Percentiles rank a stretch among this genome's conserved stretches.
phyloP scores from a whole-genome alignment of 305 asterid genomes.

The Solanum hybrid region DNA sequence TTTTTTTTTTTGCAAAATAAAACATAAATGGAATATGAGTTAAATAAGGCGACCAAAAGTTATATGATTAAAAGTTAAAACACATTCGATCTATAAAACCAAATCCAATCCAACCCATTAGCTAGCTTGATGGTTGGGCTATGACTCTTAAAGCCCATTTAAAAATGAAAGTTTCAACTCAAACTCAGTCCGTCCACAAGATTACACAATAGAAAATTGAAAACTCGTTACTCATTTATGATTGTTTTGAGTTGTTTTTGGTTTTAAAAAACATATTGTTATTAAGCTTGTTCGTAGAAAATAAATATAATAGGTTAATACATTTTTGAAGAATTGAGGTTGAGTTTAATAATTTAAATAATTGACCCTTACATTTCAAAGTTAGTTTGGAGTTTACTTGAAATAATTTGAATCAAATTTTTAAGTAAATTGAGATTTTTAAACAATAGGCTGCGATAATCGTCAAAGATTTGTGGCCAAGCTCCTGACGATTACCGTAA shows the following conservation, averaged over 20 bases:
- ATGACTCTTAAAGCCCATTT: not conserved
- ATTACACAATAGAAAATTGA: not conserved
- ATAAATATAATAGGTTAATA: not conserved
- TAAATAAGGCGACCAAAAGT: not conserved
- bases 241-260: not conserved
- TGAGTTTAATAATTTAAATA: not conserved
- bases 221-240: not conserved
- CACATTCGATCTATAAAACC: not conserved
- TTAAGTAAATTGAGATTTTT: not conserved
- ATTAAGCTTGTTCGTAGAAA: not conserved
- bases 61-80: not conserved
- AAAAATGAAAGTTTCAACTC: not conserved
- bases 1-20: not conserved
- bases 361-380: not conserved
- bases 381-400: not conserved
- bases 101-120: not conserved
- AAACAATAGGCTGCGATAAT: accelerated
- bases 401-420: not conserved
- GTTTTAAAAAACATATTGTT: not conserved
- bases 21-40: too few relatives aligned
- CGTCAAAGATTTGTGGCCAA: not conserved
- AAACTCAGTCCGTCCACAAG: not conserved
- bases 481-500: accelerated
- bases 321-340: not conserved
- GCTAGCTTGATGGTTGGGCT: not conserved